Percentiles rank a stretch among this genome's conserved stretches.
Conservation (phyloP, 371 early-diverging fungal genomes). For the Syncephalastrum monosporum region DNA sequence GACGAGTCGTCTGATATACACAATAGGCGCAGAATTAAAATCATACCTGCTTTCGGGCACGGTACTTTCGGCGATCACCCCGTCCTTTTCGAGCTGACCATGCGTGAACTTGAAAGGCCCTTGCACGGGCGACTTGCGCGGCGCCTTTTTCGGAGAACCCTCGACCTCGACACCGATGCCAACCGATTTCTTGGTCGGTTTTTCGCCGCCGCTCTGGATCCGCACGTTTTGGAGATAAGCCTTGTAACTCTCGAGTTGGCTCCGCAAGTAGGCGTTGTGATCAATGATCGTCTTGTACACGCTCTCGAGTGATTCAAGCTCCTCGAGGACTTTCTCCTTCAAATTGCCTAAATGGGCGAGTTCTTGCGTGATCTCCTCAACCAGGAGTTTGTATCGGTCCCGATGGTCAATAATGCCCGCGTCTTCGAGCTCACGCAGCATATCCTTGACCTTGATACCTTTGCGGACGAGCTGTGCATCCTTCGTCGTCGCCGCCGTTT, state of each 20-base stretch:
- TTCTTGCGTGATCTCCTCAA: constrained; percentile 87
- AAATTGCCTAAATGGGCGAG: constrained; percentile 87
- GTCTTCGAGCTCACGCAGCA: constrained; percentile 85
- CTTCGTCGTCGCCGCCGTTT: constrained; percentile 83
- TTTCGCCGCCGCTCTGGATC: constrained; percentile 69
- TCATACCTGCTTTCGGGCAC: constrained; percentile 78
- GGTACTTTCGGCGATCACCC: constrained; percentile 89
- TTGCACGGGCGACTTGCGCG: constrained; percentile 26
- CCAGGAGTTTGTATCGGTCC: constrained; percentile 80
- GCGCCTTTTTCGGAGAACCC: constrained; percentile 32
- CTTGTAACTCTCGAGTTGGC: constrained; percentile 92
- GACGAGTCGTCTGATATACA: background rate
- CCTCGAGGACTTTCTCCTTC: constrained; percentile 81
- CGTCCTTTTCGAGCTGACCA: constrained; percentile 83
- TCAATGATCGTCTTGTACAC: constrained; percentile 92
- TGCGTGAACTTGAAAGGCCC: constrained; percentile 84
- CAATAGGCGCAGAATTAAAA: background rate
- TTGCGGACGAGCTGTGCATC: constrained; percentile 86
- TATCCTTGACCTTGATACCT: constrained; percentile 90
- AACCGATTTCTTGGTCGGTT: constrained; percentile 40
- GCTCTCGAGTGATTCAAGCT: constrained; percentile 71
- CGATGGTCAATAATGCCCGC: constrained; percentile 69
- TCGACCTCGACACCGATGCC: constrained; percentile 51
- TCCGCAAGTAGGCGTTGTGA: constrained; percentile 88
- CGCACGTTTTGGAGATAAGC: constrained; percentile 94